Evolutionary conservation across 768 basidiomycete species (phyloP), one percentile per base, ranked within the genome.

Genomic region (Terana coerulea): DNA sequence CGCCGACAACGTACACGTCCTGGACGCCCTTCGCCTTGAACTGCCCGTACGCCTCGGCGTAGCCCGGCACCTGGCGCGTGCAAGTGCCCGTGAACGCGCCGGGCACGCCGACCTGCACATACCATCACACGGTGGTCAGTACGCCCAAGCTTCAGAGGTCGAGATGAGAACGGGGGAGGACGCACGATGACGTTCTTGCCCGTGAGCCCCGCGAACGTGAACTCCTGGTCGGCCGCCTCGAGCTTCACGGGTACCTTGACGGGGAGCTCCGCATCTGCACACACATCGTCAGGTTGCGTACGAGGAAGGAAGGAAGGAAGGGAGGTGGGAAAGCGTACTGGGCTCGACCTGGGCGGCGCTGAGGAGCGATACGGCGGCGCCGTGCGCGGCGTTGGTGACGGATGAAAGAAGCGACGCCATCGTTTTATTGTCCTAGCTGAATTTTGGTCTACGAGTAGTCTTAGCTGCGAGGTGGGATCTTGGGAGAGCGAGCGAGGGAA

Each of bases 11-110:
- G 55, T 82, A 86, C 47, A 91, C 78, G 46, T 80, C 74, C 46
- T 79, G 74, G 58, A 91, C 69, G 2, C 88, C 91, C 66, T 88
- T 91, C 2, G 69, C 78, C 69, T 83, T 83, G 79, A 88, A 91
- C 61, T 84, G 71, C 6, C 83, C 75, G 63, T 80, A 86, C 36
- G 74, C 72, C 41, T 76, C 66, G 58, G 91, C 79, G 70, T 88
- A 93, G 12, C 73, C 67, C 11, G 73, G 75, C n/a, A 78, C 67
- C 59, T 88, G 84, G 9, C 69, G 71, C 48, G 77, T 80, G 68
- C 89, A 92, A 3, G 85, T 75, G 0, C 81, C 83, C 2, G 85
- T 86, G 69, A 89, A 91, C 6, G 86, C 86, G 14, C 86, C 88
- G 0, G 90, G 88, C 26, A 90, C 84, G 11, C 84, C 83, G 50